phyloP scores from a whole-genome alignment of 2,329 filamentous ascomycete genomes.

The Aspergillus brunneoviolaceus region DNA sequence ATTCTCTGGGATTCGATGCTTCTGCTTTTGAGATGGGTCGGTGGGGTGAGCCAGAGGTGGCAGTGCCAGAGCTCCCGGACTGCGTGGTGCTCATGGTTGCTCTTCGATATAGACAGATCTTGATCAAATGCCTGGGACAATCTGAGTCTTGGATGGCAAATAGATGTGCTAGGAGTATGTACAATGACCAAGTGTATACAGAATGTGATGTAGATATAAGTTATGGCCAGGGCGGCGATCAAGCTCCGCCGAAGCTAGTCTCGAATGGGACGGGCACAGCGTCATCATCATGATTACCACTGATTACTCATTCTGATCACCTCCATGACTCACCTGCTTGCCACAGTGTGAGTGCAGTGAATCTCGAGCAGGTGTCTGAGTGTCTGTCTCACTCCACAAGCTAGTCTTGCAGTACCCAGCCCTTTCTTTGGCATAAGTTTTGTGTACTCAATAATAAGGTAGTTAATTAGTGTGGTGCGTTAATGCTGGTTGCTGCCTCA shows the following conservation, averaged over 20 bases:
- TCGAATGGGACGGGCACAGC: background rate
- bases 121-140: too few species aligned
- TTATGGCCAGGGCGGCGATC: background rate
- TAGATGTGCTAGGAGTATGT: too few species aligned
- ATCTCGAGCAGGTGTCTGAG: too few species aligned
- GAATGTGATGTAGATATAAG: background rate
- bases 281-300: conserved; percentile 4
- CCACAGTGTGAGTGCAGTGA: background rate
- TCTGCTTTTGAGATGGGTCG: conserved; percentile 68
- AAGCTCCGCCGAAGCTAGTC: background rate
- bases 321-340: background rate
- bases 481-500: too few species aligned
- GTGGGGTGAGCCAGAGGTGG: conserved; percentile 42
- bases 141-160: too few species aligned
- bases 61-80: conserved; percentile 37
- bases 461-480: too few species aligned
- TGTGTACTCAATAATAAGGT: too few species aligned
- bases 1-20: conserved; percentile 66
- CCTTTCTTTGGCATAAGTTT: too few species aligned
- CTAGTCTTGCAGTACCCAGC: too few species aligned
- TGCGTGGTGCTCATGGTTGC: conserved; percentile 3
- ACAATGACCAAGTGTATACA: too few species aligned
- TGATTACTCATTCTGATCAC: background rate
- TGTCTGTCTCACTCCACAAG: too few species aligned
- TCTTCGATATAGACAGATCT: too few species aligned